These are phyloP conservation scores for Hippophae gyantsensis DNA, from an alignment of 306 rosid genomes.

Conservation along the genomic window DNA sequence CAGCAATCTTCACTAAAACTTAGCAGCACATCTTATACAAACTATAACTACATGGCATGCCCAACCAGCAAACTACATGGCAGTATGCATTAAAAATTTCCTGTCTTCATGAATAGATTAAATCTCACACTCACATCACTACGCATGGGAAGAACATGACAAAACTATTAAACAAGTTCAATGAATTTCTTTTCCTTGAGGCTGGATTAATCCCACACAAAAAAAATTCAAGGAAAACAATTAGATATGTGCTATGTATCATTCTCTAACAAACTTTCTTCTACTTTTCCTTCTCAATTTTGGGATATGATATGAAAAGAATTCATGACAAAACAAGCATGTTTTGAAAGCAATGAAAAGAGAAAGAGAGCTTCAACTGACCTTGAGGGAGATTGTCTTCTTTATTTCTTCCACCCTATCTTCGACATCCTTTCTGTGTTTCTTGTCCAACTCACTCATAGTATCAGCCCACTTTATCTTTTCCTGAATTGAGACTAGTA, in stretches of 20 bases:
- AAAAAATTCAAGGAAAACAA: neutral
- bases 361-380: conserved; percentile 56
- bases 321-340: neutral
- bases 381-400: conserved; percentile 71
- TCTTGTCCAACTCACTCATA: conserved; percentile 72
- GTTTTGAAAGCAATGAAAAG: neutral
- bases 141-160: no score
- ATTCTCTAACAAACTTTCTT: no score
- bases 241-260: neutral
- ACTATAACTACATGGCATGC: no score
- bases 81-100: no score
- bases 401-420: conserved; percentile 83
- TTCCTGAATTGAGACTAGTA: conserved; percentile 82
- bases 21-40: no score
- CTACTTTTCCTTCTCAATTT: neutral
- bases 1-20: no score
- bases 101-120: no score
- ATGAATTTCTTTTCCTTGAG: no score
- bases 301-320: neutral
- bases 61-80: no score
- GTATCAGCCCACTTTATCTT: conserved; percentile 93
- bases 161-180: no score
- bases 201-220: no score
- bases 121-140: no score
- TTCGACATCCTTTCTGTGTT: conserved; percentile 83